Evolutionary conservation across 257 asterid genomes (phyloP).

Genomic region (Thymus quinquecostatus): DNA sequence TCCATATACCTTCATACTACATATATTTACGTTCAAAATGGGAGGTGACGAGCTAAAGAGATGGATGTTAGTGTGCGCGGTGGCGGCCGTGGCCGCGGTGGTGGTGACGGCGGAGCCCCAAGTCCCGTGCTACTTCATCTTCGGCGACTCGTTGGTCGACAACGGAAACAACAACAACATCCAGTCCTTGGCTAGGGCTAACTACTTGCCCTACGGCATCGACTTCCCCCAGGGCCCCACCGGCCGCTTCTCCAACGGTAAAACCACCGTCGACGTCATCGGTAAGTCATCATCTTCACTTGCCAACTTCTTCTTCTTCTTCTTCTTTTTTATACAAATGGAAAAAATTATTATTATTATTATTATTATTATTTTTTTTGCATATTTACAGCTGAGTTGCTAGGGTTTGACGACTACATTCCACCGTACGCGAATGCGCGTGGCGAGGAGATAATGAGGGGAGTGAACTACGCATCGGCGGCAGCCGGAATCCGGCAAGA

Average conservation of each 20-base stretch:
- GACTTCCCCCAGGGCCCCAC: slow-evolving; percentile 68
- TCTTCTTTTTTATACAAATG: neutral
- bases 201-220: slow-evolving; percentile 74
- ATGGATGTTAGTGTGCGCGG: slow-evolving; percentile 34
- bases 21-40: slow-evolving; percentile 33
- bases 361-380: neutral
- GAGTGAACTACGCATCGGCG: slow-evolving; percentile 86
- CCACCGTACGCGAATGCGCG: slow-evolving; percentile 63
- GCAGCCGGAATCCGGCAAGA: slow-evolving; percentile 86
- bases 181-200: slow-evolving; percentile 66
- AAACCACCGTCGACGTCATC: slow-evolving; percentile 68
- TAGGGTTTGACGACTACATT: slow-evolving; percentile 65
- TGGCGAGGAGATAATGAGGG: slow-evolving; percentile 60
- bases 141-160: slow-evolving; percentile 78
- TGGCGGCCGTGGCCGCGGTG: slow-evolving; percentile 19
- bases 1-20: neutral
- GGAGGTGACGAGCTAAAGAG: slow-evolving; percentile 27
- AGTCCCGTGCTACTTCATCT: slow-evolving; percentile 71
- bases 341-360: no score
- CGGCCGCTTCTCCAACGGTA: slow-evolving; percentile 72
- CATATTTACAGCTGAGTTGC: slow-evolving; percentile 55
- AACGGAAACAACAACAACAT: slow-evolving; percentile 73
- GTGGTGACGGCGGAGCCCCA: slow-evolving; percentile 55
- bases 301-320: no score
- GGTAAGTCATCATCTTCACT: slow-evolving; percentile 37